Evolutionary conservation across 148 eudicot species (phyloP), one percentile per base, ranked within the genome.

Genomic region (Rhododendron simsii): DNA sequence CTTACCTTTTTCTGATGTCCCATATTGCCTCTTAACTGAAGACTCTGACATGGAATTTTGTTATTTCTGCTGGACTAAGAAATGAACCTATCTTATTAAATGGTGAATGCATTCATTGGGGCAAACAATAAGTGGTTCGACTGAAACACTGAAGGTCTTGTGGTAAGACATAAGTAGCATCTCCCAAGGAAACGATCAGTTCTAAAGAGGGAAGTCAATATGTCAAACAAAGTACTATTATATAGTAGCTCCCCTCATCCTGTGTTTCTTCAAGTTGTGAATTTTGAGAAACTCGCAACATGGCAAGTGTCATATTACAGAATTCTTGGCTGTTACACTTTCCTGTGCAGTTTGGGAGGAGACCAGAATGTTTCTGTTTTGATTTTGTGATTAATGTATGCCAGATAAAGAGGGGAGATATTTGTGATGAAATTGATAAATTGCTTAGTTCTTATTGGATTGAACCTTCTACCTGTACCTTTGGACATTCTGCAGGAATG

Each of bases 401-500:
- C 21, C 67, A 53, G 81, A 59, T 53, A 28, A 15, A 45, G 51
- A 37, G 51, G 21, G 53, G 30, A 82, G 47, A 45, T 55, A 3
- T 85, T 50, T 16, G 30, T 65, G 37, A 6, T 14, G 21, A 21
- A 33, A 73, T 80, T 30, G 39, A 71, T 57, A 1, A 7, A 41
- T 39, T 85, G 67, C 47, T 35, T 57, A 39, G 73, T 55, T 39
- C 69, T 69, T 73, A 53, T 39, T 33, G 23, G 26, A 74, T 82
- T 53, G 75, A 45, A 28, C 51, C 33, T 41, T 76, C 50, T 57
- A 61, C 21, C 9, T 81, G 76, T 65, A 33, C 15, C 16, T 77
- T 28, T 84, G 37, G 26, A 28, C 45, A n/a, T 81, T 82, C 15
- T 81, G 12, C 77, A 92, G 94, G 94, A 81, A 86, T 92, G 93